A percentile compares a stretch with the other conserved stretches of the same genome.
phyloP scores from a whole-genome alignment of 129 eudicot genomes.

The Daucus carota region DNA sequence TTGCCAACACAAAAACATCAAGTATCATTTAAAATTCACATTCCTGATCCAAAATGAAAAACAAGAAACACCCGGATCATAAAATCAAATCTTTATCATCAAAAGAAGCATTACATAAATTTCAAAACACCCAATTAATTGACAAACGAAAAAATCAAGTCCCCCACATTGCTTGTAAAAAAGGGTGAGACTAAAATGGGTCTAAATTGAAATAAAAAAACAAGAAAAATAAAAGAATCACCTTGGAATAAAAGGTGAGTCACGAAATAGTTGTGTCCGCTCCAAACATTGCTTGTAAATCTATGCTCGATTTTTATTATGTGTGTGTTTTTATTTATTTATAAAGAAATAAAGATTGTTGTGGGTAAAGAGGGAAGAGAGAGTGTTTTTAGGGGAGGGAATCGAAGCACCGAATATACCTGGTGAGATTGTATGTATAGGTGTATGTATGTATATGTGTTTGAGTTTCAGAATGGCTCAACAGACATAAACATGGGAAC shows the following conservation, averaged over 20 bases:
- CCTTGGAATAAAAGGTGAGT: not conserved
- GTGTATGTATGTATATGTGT: not conserved
- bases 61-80: not conserved
- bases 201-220: not conserved
- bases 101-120: not conserved
- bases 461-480: too few relatives aligned
- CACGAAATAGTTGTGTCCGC: slow-evolving; percentile 1
- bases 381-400: slow-evolving; percentile 11
- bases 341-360: not conserved
- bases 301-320: not conserved
- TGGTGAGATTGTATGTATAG: not conserved
- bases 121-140: not conserved
- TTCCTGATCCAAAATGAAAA: not conserved
- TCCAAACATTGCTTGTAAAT: not conserved
- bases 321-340: not conserved
- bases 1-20: not conserved
- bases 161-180: slow-evolving; percentile 8
- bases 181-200: not conserved
- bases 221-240: not conserved
- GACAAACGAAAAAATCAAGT: not conserved
- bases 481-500: not conserved
- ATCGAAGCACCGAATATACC: slow-evolving; percentile 15
- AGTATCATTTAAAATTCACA: not conserved
- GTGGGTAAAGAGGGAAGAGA: not conserved
- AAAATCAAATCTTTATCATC: not conserved